Conservation (phyloP, 192 early-diverging fungal species). For the Coemansia sp. region DNA sequence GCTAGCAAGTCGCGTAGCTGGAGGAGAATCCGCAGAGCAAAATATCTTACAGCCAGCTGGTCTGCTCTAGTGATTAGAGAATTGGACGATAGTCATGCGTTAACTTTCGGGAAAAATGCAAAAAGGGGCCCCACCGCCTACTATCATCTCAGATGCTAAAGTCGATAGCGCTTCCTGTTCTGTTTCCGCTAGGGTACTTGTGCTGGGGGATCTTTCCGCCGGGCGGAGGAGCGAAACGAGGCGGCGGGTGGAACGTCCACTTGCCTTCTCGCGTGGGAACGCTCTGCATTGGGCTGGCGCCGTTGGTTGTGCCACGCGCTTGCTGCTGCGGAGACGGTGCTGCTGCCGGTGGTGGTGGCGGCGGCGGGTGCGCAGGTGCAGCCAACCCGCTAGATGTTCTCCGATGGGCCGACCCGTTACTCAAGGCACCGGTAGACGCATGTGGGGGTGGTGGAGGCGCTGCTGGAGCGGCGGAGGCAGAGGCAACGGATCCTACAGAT, state of each 20-base stretch:
- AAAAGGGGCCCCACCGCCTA: no score
- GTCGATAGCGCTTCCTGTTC: conserved; percentile 32
- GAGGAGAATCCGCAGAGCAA: no score
- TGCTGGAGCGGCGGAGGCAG: conserved; percentile 12
- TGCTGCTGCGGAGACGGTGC: conserved; percentile 10
- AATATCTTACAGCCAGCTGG: no score
- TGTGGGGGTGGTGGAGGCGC: conserved; percentile 14
- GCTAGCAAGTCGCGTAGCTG: no score
- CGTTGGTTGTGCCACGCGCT: neutral
- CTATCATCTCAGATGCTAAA: conserved; percentile 17
- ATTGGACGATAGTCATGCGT: no score
- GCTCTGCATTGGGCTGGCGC: neutral
- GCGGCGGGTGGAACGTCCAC: conserved; percentile 45
- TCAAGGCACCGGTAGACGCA: neutral
- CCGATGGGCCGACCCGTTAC: conserved; percentile 9
- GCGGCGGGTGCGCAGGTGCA: conserved; percentile 30
- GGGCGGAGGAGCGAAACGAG: conserved; percentile 37
- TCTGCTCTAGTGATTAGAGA: no score
- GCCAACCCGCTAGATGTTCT: conserved; percentile 22
- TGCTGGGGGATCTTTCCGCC: conserved; percentile 17
- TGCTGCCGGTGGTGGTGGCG: conserved; percentile 23
- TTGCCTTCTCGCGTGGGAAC: conserved; percentile 49
- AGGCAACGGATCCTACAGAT: neutral
- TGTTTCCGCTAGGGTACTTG: conserved; percentile 43
- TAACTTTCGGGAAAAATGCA: no score